These are phyloP conservation scores for Suhomyces coccinellae DNA, from an alignment of 1,139 yeast genomes.

Conservation along the genomic window DNA sequence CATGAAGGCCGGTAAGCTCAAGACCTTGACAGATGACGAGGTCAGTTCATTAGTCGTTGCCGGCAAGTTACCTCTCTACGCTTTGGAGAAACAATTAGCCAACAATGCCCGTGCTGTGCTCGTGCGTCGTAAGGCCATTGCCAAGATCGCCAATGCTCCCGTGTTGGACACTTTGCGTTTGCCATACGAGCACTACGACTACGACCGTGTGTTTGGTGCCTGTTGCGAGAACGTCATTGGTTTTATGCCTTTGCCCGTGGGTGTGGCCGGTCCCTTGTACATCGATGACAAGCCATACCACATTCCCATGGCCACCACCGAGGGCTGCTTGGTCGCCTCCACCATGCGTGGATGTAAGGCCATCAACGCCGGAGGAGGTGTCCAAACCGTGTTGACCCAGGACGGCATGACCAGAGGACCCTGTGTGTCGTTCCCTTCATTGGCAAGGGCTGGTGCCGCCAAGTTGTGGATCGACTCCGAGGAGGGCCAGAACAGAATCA, in stretches of 20 bases:
- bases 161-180: slow-evolving; percentile 68
- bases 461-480: slow-evolving; percentile 95
- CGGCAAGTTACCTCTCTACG: slow-evolving; percentile 88
- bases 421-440: slow-evolving; percentile 82
- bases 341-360: slow-evolving; percentile 99
- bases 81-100: slow-evolving; percentile 85
- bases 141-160: slow-evolving; percentile 80
- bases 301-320: slow-evolving; percentile 99
- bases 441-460: slow-evolving; percentile 89
- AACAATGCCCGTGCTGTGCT: slow-evolving; percentile 90
- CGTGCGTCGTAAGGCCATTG: slow-evolving; percentile 89
- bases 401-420: slow-evolving; percentile 99
- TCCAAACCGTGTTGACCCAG: slow-evolving; percentile 82
- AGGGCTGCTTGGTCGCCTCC: slow-evolving; percentile 97
- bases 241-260: slow-evolving; percentile 92
- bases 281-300: slow-evolving; percentile 86
- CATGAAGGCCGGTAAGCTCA: slow-evolving; percentile 72
- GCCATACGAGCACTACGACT: slow-evolving; percentile 84
- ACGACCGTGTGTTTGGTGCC: slow-evolving; percentile 95
- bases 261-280: slow-evolving; percentile 94
- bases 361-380: slow-evolving; percentile 96
- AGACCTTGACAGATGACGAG: slow-evolving; percentile 68
- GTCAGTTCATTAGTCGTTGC: slow-evolving; percentile 66
- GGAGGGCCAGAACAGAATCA: slow-evolving; percentile 80
- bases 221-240: slow-evolving; percentile 99